Conservation (phyloP, 805 yeast genomes). For the Sungouiozyma ichnusensis region DNA sequence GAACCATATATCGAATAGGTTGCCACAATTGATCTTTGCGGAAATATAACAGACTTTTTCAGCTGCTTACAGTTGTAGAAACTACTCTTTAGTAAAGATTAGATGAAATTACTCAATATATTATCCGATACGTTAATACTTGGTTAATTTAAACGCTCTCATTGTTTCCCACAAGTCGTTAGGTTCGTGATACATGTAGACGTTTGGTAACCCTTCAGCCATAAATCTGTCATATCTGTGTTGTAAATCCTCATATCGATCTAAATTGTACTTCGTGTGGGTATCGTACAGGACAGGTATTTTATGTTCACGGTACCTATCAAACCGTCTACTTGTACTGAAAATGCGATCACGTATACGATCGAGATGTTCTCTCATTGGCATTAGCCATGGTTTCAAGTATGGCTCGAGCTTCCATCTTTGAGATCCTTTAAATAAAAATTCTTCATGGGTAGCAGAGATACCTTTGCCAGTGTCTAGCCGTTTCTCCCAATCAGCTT, state of each 20-base stretch:
- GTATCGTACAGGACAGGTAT: slow-evolving; percentile 2
- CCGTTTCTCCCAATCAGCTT: slow-evolving; percentile 25
- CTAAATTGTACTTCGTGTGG: not conserved
- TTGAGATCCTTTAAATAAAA: not conserved
- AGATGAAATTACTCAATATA: no score
- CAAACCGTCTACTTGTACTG: slow-evolving; percentile 8
- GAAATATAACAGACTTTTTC: no score
- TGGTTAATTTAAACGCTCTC: not conserved
- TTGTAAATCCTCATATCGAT: not conserved
- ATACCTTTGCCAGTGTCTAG: slow-evolving; percentile 6
- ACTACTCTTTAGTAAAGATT: no score
- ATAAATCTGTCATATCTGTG: not conserved
- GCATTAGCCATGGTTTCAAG: slow-evolving; percentile 18
- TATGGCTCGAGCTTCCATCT: not conserved
- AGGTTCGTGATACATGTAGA: not conserved
- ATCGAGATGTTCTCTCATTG: slow-evolving; percentile 13
- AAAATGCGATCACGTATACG: slow-evolving; percentile 5
- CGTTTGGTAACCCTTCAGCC: not conserved
- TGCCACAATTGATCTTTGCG: slow-evolving; percentile 18
- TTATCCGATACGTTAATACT: no score
- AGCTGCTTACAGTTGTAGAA: no score
- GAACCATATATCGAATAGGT: slow-evolving; percentile 12
- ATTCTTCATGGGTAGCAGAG: not conserved
- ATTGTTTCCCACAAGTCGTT: not conserved
- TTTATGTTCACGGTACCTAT: slow-evolving; percentile 9